Conservation (phyloP, 306 rosid species). For the Prosopis cineraria region DNA sequence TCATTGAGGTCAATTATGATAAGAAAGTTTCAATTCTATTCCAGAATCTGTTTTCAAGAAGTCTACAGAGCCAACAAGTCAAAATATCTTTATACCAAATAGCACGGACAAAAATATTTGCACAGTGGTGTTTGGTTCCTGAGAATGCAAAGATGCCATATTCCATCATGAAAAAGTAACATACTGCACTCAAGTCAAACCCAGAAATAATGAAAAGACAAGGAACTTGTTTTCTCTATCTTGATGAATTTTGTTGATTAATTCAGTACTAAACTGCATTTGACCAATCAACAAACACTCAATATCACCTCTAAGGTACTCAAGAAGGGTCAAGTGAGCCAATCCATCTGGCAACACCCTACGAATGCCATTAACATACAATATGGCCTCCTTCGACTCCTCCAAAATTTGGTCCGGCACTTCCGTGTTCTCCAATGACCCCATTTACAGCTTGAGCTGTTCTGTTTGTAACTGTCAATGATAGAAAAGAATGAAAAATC, state of each 20-base stretch:
- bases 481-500: neutral
- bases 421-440: constrained; percentile 63
- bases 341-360: constrained; percentile 72
- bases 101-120: neutral
- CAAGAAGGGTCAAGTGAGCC: constrained; percentile 88
- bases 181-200: neutral
- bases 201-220: neutral
- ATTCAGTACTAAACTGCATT: neutral
- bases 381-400: constrained; percentile 51
- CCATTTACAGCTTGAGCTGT: constrained; percentile 46
- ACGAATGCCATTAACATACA: constrained; percentile 77
- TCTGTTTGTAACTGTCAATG: neutral
- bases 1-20: neutral
- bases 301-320: constrained; percentile 84
- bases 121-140: neutral
- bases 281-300: neutral
- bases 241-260: neutral
- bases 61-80: neutral
- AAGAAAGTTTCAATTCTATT: neutral
- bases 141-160: neutral
- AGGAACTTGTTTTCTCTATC: neutral
- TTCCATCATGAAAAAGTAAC: constrained; percentile 8
- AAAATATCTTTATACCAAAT: neutral
- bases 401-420: constrained; percentile 35
- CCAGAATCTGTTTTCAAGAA: neutral